phyloP scores from a whole-genome alignment of 306 rosid species.

The Cicer yamashitae region DNA sequence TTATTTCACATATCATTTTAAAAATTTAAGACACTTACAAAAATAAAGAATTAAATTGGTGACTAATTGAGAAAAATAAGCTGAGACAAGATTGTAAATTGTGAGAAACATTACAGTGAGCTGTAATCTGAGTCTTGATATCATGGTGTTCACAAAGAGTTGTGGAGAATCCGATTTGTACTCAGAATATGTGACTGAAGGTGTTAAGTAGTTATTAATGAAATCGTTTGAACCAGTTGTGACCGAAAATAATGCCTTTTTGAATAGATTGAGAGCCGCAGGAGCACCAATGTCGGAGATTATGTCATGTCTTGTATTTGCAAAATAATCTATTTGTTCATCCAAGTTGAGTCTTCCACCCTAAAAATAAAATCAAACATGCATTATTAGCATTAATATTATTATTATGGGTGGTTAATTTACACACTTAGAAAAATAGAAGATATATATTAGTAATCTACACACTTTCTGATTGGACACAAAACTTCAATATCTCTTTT shows the following conservation, averaged over 20 bases:
- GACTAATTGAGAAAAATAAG: too few relatives aligned
- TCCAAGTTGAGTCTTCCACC: constrained; percentile 69
- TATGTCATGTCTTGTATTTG: constrained; percentile 69
- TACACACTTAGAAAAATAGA: too few relatives aligned
- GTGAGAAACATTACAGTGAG: constrained; percentile 54
- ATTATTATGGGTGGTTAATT: too few relatives aligned
- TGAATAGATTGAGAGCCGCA: constrained; percentile 49
- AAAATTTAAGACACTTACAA: too few relatives aligned
- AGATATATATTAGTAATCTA: too few relatives aligned
- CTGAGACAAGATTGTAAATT: not conserved
- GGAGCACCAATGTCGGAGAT: constrained; percentile 57
- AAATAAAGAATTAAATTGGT: too few relatives aligned
- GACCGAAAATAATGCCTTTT: constrained; percentile 56
- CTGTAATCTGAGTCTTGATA: constrained; percentile 59
- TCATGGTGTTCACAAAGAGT: constrained; percentile 58
- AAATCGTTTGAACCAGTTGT: constrained; percentile 77
- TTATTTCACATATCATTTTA: not conserved
- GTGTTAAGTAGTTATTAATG: constrained; percentile 69
- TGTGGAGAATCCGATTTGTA: constrained; percentile 49
- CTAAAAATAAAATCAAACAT: constrained; percentile 43
- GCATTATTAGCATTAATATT: not conserved
- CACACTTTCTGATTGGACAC: too few relatives aligned
- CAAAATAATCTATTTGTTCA: constrained; percentile 69
- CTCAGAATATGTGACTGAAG: constrained; percentile 40
- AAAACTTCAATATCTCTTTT: too few relatives aligned